These are phyloP conservation scores for Leccinum arenicola DNA, from an alignment of 768 basidiomycete species.

Conservation along the genomic window DNA sequence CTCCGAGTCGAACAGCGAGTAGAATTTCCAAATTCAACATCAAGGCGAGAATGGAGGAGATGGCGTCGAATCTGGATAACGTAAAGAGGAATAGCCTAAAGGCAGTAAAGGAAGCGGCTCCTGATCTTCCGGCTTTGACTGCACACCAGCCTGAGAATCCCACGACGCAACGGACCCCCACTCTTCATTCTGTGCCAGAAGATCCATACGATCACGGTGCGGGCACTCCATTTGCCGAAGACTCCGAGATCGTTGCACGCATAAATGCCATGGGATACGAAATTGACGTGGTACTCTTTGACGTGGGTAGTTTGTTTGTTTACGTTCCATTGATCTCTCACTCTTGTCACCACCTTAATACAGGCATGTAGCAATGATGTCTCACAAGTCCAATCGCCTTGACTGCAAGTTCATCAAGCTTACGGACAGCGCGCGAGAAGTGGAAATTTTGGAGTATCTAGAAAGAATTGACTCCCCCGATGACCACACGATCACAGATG, in stretches of 20 bases:
- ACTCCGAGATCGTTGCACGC: background rate
- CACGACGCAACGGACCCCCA: background rate
- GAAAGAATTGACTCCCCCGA: background rate
- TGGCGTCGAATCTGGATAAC: background rate
- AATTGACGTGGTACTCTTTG: background rate
- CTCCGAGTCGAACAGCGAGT: background rate
- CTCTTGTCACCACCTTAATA: background rate
- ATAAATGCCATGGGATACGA: background rate
- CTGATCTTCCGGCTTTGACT: background rate
- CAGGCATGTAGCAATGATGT: background rate
- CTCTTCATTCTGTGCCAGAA: background rate
- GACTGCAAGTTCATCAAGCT: background rate
- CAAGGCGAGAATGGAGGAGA: background rate
- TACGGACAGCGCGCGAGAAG: background rate
- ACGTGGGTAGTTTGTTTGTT: background rate
- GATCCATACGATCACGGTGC: background rate
- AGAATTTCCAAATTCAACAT: background rate
- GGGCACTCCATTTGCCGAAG: background rate
- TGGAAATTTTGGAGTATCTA: background rate
- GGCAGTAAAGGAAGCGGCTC: too few relatives aligned
- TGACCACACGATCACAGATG: background rate
- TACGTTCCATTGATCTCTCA: background rate
- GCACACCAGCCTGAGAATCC: background rate
- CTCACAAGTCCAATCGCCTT: background rate
- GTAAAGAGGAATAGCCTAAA: background rate